Conservation (phyloP, 495 filamentous ascomycete species). For the Neurospora discreta region DNA sequence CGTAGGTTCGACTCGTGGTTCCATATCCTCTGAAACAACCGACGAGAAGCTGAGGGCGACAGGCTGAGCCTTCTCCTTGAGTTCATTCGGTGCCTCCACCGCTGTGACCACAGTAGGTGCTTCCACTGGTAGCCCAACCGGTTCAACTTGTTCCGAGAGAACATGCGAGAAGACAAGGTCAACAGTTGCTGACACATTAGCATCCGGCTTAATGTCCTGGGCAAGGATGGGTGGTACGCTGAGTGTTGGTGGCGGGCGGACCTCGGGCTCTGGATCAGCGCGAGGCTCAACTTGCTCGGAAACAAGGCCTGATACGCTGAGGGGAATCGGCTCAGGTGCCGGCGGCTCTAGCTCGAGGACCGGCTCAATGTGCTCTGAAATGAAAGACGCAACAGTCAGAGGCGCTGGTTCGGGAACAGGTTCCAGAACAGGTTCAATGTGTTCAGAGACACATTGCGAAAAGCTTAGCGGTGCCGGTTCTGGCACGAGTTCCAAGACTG, state of each 20-base stretch:
- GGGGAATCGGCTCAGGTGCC: not conserved
- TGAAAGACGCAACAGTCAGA: slow-evolving; percentile 14
- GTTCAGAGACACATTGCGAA: slow-evolving; percentile 8
- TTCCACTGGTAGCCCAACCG: slow-evolving; percentile 8
- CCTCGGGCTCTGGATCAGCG: slow-evolving; percentile 14
- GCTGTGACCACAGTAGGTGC: not conserved
- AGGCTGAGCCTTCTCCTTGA: not conserved
- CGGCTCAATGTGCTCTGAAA: slow-evolving; percentile 19
- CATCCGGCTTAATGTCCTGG: slow-evolving; percentile 16
- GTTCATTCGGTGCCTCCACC: not conserved
- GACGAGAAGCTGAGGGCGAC: slow-evolving; percentile 12
- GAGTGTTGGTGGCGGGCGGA: slow-evolving; percentile 9
- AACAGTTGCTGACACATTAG: slow-evolving; percentile 1
- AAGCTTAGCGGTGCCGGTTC: slow-evolving; percentile 4
- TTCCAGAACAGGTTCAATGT: slow-evolving; percentile 16
- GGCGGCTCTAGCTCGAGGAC: slow-evolving; percentile 11
- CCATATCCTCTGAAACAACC: slow-evolving; percentile 13
- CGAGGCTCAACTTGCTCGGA: slow-evolving; percentile 13
- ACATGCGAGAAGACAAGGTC: slow-evolving; percentile 6
- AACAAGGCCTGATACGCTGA: slow-evolving; percentile 7
- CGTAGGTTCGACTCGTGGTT: slow-evolving; percentile 9
- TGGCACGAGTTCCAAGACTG: slow-evolving; percentile 1
- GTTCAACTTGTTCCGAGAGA: slow-evolving; percentile 8
- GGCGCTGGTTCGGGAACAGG: slow-evolving; percentile 6
- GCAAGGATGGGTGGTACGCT: slow-evolving; percentile 19